Evolutionary conservation across 2,329 filamentous ascomycete genomes (phyloP), one percentile per base, ranked within the genome.

Genomic region (Fusarium armeniacum): DNA sequence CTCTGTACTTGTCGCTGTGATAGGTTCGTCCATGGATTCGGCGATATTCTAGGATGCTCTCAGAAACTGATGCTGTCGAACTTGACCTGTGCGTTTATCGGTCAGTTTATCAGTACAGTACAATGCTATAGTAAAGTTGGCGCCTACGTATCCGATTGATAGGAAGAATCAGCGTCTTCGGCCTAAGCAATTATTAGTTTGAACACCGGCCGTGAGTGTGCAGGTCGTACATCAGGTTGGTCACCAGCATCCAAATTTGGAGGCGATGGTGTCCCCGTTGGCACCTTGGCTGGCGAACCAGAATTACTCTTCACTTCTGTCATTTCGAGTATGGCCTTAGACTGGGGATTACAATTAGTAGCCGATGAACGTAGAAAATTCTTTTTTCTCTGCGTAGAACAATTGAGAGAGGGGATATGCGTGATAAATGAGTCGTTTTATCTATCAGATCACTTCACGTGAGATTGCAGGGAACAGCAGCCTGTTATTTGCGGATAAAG

Each of bases 11-110:
- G 18, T 67, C 65, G 20, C 65, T 67, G 20, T 67, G 65, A 15
- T 65, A 67, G 6, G 64, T 67, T 9, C 65, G 64, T 0, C 65
- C 65, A 16, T 67, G 64, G 15, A 56, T 68, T 22, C 61, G 52
- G 7, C 65, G 58, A 45, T 67, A 67, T 5, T 67, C 47, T 0
- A 68, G 58, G 10, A 67, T 65, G 11, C 65, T 67, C 1, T 53
- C 47, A 3, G 65, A 67, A 2, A 67, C 28, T 4, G 65, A 67
- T 18, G 64, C 58, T 3, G 65, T 67, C 2, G 64, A 67, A 20
- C 64, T 67, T 5, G 45, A 44, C 16, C 64, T 67, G 18, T 1
- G 7, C 24, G 30, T 36, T 54, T 2, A 15, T 33, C 0, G 2
- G 4, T 18, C 7, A 47, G 16, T 4, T 30, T 11, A 30, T n/a